Evolutionary conservation across 768 basidiomycete species (phyloP), one percentile per base, ranked within the genome.

Genomic region (Gautieria morchelliformis): DNA sequence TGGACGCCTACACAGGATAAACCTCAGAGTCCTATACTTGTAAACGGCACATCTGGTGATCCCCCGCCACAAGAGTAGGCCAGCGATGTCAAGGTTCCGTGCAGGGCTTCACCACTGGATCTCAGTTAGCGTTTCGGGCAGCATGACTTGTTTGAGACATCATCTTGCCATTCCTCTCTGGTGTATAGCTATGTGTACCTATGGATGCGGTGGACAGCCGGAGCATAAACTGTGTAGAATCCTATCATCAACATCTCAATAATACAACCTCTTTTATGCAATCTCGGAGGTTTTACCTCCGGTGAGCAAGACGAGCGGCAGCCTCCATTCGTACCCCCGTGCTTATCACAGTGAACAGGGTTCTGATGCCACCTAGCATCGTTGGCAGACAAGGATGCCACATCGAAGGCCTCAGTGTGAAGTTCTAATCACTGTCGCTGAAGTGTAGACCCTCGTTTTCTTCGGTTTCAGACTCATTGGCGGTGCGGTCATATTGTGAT

Each of bases 401-500:
- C 9, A 27, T 20, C 1, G 15, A 49, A 17, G 48, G 48, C 15
- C 14, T 17, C n/a, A 3, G 48, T 33, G 48, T 3, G 45, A 46
- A 11, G 19, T 46, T 50, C 42, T 70, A 93, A 70, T 94, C 92
- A 64, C 90, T 93, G 68, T 94, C 92, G 65, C 89, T 93, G 68
- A 93, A 90, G 59, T 80, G 79, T 57, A 92, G 71, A 53, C 70
- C 70, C 59, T 84, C 78, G 52, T 81, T 84, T 52, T 85, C 83
- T 59, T 86, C 82, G 33, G 90, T 86, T 42, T 69, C 56, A 24
- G 60, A 63, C 46, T 79, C 76, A 24, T 73, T 65, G 46, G 74
- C 74, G 41, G 76, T 78, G 60, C 93, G 78, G 56, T 93, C 87
- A 64, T 94, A 99, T 68, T 93, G 87, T 62, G 84, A 89, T 65